phyloP scores from a whole-genome alignment of 1,284 basidiomycete species.

The Trichosporon ovoides region DNA sequence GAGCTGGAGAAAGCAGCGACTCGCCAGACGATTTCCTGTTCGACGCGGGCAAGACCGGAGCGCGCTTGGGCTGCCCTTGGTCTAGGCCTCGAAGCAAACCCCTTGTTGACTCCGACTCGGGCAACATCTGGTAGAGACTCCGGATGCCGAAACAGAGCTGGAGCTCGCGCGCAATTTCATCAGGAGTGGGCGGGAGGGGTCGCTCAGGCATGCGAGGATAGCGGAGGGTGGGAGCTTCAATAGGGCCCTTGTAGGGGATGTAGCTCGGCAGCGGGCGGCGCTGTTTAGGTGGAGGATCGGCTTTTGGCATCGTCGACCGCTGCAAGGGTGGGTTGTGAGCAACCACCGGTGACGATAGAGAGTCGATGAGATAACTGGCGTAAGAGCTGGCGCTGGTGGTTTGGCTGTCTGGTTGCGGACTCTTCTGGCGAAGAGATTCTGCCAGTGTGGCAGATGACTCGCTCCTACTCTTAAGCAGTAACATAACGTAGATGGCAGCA shows the following conservation, averaged over 20 bases:
- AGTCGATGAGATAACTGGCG: constrained; percentile 1
- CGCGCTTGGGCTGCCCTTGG: neutral
- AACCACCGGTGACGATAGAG: neutral
- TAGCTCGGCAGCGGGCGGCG: constrained; percentile 26
- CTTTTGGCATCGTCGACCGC: neutral
- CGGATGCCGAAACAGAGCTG: neutral
- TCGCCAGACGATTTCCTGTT: neutral
- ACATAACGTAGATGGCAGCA: constrained; percentile 9
- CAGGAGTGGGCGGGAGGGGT: neutral
- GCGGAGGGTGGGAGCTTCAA: constrained; percentile 19
- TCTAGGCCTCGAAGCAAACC: neutral
- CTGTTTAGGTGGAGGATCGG: neutral
- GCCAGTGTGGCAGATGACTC: neutral
- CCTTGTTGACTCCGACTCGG: neutral
- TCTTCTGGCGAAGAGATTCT: neutral
- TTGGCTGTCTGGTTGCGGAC: neutral
- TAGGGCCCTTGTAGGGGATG: constrained; percentile 36
- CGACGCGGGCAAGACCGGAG: neutral
- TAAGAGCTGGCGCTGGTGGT: neutral
- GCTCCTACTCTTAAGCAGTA: constrained; percentile 2
- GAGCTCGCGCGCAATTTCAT: neutral
- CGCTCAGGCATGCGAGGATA: neutral
- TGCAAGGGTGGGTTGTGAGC: neutral
- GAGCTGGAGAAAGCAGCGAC: neutral
- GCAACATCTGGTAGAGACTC: neutral